Base-by-base conservation (phyloP, 2,329 filamentous ascomycete species). In the Torrubiellomyces zombiae region DNA sequence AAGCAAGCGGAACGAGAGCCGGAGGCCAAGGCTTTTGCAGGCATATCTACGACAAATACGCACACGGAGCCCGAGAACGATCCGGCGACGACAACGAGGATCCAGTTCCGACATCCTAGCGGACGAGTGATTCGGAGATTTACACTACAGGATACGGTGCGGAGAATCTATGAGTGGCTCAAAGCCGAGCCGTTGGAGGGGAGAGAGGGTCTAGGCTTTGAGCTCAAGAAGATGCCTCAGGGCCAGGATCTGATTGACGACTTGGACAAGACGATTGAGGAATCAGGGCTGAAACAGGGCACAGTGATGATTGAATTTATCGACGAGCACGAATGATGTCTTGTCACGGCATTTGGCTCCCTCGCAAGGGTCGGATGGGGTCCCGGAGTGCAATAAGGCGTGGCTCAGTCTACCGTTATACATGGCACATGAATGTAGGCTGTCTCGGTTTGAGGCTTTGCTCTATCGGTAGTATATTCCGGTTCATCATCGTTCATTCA, bases 241-340 rank as follows among this genome's bases (percentile, higher is more conserved):
- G 81, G 83, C 23, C 76, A 75, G 44, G 89, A 98, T 41, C 53
- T 98, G 30, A 76, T 94, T 20, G 73, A 77, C 11, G 55, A 61
- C 27, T 57, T 94, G 24, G 75, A 83, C 23, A 55, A 64, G 35
- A 80, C 72, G 1, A 78, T 98, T 31, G 70, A 70, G 37, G 75
- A 82, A 42, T 81, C 77, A 0, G 82, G 85, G 0, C 51, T 98
- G 39, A 92, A 89, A 58, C 86, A 91, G 43, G 83, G 78, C 4
- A 93, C 83, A 0, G 76, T 98, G 6, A 94, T 94, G 81, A 75
- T 98, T 37, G 89, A 94, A 49, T 91, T 83, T 43, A 51, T 79
- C 29, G 75, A 80, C 47, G 61, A 67, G 16, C 55, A n/a, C n/a
- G n/a, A n/a, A n/a, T n/a, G n/a, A n/a, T n/a, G n/a, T n/a, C n/a